Evolutionary conservation across 345 rosid genomes (phyloP), one percentile per base, ranked within the genome.

Genomic region (Acer yangbiense): DNA sequence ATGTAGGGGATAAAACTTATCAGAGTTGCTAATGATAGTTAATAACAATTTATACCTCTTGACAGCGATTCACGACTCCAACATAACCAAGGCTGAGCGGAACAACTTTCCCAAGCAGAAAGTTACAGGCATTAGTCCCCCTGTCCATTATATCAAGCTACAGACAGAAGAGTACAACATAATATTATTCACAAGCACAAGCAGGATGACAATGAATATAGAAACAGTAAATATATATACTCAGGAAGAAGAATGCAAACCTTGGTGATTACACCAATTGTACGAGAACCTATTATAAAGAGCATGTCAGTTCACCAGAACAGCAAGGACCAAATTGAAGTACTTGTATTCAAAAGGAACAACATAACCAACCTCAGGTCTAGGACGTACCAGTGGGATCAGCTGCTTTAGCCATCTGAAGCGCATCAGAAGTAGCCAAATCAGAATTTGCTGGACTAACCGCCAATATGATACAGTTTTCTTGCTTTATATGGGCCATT

Each of bases 61-160:
- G 95, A 62, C 92, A 71, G 79, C 95, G 90, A 83, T 91, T 91
- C 64, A 89, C 93, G 46, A 91, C 92, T 55, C 93, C 95, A 44
- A 89, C 84, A 82, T 88, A 91, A 78, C 95, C 95, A 65, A 88
- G 92, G 55, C 85, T 79, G 35, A 91, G 84, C 48, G 95, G 92
- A 73, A 89, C 80, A 76, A 89, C 87, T 80, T 78, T 88, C 46
- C 93, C 95, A 77, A 89, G 88, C 29, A 91, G 84, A 69, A 91
- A 84, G 71, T 87, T 87, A 68, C 90, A 83, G 46, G 89, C 95
- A 83, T 89, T 72, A 4, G 91, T 89, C 25, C 93, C 93, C 80
- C 86, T 86, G 81, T 91, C 95, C 93, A 89, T 91, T 74, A 91
- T 91, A 88, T 91, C 95, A 83, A 91, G 86, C 95, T 91, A 86